These are phyloP conservation scores for Lepidium sativum DNA, from an alignment of 345 rosid species.

Conservation along the genomic window DNA sequence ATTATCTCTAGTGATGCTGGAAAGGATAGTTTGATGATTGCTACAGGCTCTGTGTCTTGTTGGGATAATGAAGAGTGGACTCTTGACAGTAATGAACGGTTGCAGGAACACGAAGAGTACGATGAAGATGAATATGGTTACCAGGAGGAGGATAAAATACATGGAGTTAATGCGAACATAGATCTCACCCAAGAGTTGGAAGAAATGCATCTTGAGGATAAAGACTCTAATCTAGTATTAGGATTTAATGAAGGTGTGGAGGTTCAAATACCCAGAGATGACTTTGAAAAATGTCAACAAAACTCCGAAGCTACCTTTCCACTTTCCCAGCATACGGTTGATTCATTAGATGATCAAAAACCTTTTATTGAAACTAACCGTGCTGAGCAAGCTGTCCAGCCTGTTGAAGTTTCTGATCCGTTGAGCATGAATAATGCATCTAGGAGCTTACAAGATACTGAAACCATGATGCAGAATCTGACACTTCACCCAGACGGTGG, in stretches of 20 bases:
- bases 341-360: constrained; percentile 30
- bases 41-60: constrained; percentile 46
- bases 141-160: constrained; percentile 73
- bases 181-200: constrained; percentile 49
- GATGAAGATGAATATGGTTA: constrained; percentile 90
- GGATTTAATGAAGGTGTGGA: constrained; percentile 90
- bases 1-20: constrained; percentile 34
- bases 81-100: constrained; percentile 43
- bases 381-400: constrained; percentile 35
- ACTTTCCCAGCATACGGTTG: constrained; percentile 34
- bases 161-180: constrained; percentile 62
- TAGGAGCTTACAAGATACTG: constrained; percentile 43
- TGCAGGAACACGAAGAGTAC: constrained; percentile 93
- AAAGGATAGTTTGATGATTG: constrained; percentile 39
- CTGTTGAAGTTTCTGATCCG: constrained; percentile 36
- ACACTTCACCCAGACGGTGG: constrained; percentile 33
- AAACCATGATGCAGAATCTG: constrained; percentile 44
- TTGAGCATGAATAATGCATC: constrained; percentile 34
- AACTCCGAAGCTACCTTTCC: constrained; percentile 38
- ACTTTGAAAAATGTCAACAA: constrained; percentile 53
- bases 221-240: constrained; percentile 56
- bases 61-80: constrained; percentile 91
- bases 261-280: constrained; percentile 74
- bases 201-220: constrained; percentile 51
- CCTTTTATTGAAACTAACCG: constrained; percentile 28